Base-by-base conservation (phyloP, 2,329 filamentous ascomycete genomes). In the Aspergillus sp. region DNA sequence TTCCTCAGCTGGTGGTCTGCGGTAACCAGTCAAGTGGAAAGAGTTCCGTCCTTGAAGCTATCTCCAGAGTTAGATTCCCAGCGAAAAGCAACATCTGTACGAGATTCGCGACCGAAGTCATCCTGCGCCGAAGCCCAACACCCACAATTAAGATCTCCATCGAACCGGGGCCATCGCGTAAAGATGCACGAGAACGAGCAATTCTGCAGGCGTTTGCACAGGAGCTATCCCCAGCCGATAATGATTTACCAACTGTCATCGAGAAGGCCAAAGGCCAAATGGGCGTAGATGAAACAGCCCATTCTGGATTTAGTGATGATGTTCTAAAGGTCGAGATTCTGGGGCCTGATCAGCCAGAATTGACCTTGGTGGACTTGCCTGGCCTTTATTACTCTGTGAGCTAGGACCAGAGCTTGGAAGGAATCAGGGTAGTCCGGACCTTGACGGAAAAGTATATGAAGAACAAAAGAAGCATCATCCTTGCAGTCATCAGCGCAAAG, bases 11-110 rank as follows among this genome's bases (percentile, higher is more conserved):
- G 39, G 80, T 88, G 3, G 85, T 88, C 4, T 83, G 84, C 27
- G 86, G 87, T 4, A 82, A 86, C 57, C 84, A 86, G 58, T 86
- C 83, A 0, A 82, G 82, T 0, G 86, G 86, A 2, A 89, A 89
- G 68, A 86, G 82, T n/a, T 88, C 85, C 0, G 84, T 88, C 0
- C 79, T 89, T 0, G 84, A 89, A 63, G 87, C 86, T 0, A 84
- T 90, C 50, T 85, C 86, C 0, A 80, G 83, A 8, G 82, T 90
- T 1, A 80, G 80, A 0, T 88, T 89, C 50, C 83, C 85, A 0
- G 75, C 81, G 10, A 83, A 86, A 5, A 81, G 82, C 13, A 81
- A 76, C 23, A 59, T 85, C 0, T 88, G 85, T 67, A 89, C 87
- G 0, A 78, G 84, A 0, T 88, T 88, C 61, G 82, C 86, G 0